Percentiles rank a stretch among this genome's conserved stretches.
phyloP scores from a whole-genome alignment of 805 yeast genomes.

The Zygosaccharomyces lentus region DNA sequence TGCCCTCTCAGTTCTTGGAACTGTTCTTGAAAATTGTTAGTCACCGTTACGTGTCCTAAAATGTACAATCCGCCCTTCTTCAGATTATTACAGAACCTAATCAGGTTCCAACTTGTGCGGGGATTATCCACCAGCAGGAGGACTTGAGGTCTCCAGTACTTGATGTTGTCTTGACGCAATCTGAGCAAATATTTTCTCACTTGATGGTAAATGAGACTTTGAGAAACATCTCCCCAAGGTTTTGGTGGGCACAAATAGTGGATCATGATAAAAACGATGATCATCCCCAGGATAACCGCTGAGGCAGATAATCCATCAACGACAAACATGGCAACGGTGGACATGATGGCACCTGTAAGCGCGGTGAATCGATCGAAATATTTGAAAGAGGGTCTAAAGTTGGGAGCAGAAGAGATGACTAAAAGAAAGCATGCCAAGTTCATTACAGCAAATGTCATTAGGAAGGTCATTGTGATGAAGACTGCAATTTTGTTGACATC shows the following conservation, averaged over 20 bases:
- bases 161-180: constrained; percentile 85
- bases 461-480: constrained; percentile 92
- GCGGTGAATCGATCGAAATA: constrained; percentile 85
- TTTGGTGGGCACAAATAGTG: constrained; percentile 93
- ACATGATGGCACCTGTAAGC: constrained; percentile 60
- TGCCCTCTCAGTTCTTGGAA: constrained; percentile 68
- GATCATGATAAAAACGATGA: constrained; percentile 66
- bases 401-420: constrained; percentile 92
- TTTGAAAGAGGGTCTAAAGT: constrained; percentile 91
- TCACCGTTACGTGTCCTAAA: constrained; percentile 77
- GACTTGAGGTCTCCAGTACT: constrained; percentile 98
- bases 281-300: constrained; percentile 60
- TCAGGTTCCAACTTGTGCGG: constrained; percentile 83
- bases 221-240: constrained; percentile 98
- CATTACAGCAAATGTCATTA: constrained; percentile 93
- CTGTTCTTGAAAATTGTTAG: constrained; percentile 57
- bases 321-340: constrained; percentile 83
- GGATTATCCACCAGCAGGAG: constrained; percentile 87
- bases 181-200: constrained; percentile 81
- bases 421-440: constrained; percentile 89
- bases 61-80: constrained; percentile 94
- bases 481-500: constrained; percentile 94
- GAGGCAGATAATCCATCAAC: constrained; percentile 91
- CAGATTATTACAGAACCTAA: constrained; percentile 87
- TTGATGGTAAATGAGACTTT: constrained; percentile 90